phyloP scores from a whole-genome alignment of 768 basidiomycete species.

The Postia placenta region DNA sequence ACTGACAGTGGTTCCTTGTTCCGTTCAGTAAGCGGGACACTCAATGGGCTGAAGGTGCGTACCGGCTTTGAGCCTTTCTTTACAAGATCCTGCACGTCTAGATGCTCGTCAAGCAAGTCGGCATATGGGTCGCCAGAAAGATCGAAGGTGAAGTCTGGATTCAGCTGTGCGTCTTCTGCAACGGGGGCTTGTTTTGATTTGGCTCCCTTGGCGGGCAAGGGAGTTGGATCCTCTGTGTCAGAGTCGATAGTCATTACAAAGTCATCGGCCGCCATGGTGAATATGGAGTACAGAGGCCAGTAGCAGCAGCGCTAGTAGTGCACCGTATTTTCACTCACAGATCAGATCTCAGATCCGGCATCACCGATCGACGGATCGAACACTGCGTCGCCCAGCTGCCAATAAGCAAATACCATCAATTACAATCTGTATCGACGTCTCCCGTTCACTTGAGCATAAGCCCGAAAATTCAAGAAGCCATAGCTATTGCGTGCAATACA shows the following conservation, averaged over 20 bases:
- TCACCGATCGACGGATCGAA: no score
- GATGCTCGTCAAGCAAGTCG: constrained; percentile 41
- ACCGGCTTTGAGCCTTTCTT: constrained; percentile 61
- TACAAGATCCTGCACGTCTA: constrained; percentile 47
- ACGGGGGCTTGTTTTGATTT: constrained; percentile 20
- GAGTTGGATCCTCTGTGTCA: constrained; percentile 50
- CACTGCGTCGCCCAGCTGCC: no score
- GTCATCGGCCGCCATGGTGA: constrained; percentile 39
- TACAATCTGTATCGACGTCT: no score
- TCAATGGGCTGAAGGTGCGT: constrained; percentile 20
- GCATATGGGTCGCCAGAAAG: constrained; percentile 62
- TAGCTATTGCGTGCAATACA: no score
- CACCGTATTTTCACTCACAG: no score
- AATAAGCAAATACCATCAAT: no score
- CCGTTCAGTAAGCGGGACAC: constrained; percentile 5
- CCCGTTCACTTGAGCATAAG: no score
- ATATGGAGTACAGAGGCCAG: no score
- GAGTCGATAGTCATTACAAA: constrained; percentile 85
- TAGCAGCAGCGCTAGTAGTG: no score
- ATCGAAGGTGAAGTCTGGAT: constrained; percentile 84
- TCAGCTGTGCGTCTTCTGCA: constrained; percentile 55
- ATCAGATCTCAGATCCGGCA: no score
- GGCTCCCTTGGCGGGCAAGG: constrained; percentile 5
- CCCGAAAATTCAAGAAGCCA: no score
- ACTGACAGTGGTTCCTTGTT: constrained; percentile 73